A percentile compares a stretch with the other conserved stretches of the same genome.
phyloP scores from a whole-genome alignment of 2,329 filamentous ascomycete species.

The Amauroascus verrucosus region DNA sequence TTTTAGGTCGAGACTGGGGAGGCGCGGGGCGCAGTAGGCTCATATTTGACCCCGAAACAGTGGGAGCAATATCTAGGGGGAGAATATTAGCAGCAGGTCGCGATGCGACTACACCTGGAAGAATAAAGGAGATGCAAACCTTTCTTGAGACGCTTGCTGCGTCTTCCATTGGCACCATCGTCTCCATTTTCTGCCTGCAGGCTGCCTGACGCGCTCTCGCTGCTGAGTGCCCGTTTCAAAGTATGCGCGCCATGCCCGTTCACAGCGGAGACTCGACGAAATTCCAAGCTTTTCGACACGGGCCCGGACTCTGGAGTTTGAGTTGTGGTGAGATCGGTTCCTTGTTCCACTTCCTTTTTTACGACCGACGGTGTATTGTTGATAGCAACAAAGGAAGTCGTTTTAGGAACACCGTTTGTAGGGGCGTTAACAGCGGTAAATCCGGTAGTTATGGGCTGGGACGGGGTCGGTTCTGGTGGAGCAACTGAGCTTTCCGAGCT shows the following conservation, averaged over 20 bases:
- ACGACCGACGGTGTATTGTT: conserved; percentile 30
- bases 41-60: conserved; percentile 94
- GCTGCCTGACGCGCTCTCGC: conserved; percentile 37
- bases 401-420: conserved; percentile 48
- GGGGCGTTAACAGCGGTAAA: conserved; percentile 63
- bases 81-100: conserved; percentile 16
- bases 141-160: conserved; percentile 90
- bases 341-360: conserved; percentile 46
- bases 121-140: conserved; percentile 36
- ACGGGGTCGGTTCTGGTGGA: conserved; percentile 25
- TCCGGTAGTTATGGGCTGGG: conserved; percentile 37
- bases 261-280: conserved; percentile 43
- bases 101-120: neutral
- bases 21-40: conserved; percentile 77
- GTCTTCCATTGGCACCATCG: conserved; percentile 56
- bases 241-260: conserved; percentile 46
- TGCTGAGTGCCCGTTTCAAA: conserved; percentile 68
- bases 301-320: conserved; percentile 53
- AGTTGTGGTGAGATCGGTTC: conserved; percentile 48
- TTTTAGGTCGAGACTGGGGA: conserved; percentile 46
- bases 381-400: conserved; percentile 36
- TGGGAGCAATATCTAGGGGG: conserved; percentile 49
- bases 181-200: conserved; percentile 42
- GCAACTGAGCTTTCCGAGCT: conserved; percentile 24
- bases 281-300: conserved; percentile 50